These are phyloP conservation scores for Saccharomyces hybrid DNA, from an alignment of 1,139 yeast species.

Conservation along the genomic window DNA sequence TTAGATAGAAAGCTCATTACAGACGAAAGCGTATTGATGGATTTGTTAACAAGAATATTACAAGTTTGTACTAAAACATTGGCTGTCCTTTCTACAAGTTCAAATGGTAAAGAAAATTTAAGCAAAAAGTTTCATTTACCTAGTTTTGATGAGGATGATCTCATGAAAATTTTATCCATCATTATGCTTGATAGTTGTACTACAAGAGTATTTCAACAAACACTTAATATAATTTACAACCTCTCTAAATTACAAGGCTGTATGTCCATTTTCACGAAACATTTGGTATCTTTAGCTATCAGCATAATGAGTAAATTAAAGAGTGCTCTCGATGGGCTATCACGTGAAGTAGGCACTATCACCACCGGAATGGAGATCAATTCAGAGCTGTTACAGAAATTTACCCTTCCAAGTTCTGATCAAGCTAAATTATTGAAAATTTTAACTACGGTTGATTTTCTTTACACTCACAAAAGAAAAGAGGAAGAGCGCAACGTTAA, in stretches of 20 bases:
- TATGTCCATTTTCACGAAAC: conserved; percentile 57
- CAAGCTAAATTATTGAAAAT: conserved; percentile 82
- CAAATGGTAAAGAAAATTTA: conserved; percentile 15
- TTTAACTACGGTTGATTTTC: conserved; percentile 80
- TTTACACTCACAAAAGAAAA: conserved; percentile 39
- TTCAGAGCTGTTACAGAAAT: conserved; percentile 50
- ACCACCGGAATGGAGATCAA: conserved; percentile 41
- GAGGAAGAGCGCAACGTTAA: conserved; percentile 23
- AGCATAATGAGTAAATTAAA: conserved; percentile 51
- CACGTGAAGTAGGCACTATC: conserved; percentile 39
- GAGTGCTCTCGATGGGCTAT: conserved; percentile 46
- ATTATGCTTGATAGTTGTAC: conserved; percentile 83
- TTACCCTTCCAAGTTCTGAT: conserved; percentile 75
- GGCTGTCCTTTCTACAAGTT: conserved; percentile 38
- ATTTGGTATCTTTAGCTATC: conserved; percentile 61
- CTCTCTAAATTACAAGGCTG: conserved; percentile 57
- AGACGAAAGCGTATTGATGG: conserved; percentile 71
- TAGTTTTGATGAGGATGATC: conserved; percentile 52
- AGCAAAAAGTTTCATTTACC: conserved; percentile 49
- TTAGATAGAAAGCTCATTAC: conserved; percentile 57
- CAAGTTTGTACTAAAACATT: conserved; percentile 75
- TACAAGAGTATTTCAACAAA: conserved; percentile 76
- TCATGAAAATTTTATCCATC: conserved; percentile 57
- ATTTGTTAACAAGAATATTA: conserved; percentile 62
- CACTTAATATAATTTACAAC: conserved; percentile 76